Base-by-base conservation (phyloP, 2,329 filamentous ascomycete species). In the Claviceps paspali region DNA sequence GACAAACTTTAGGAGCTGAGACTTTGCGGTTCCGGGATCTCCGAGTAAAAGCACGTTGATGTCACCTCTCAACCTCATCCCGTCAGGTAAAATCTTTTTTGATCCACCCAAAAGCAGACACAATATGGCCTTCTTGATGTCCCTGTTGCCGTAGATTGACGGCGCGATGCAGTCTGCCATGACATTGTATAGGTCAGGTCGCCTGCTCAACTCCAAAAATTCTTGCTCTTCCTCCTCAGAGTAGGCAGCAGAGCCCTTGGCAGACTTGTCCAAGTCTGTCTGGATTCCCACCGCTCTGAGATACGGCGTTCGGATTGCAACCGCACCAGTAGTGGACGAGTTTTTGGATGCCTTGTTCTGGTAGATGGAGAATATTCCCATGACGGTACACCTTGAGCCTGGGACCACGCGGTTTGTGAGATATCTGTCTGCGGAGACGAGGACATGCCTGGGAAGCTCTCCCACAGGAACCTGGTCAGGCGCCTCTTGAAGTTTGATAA, bases 321-420 rank as follows among this genome's bases (percentile, higher is more conserved):
- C 87, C 2, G 91, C 91, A 2, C 80, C 80, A 36, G 77, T 79
- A 2, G 71, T 75, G 14, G 70, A 73, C 4, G 74, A 76, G 48
- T 79, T 82, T 58, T 87, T 92, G 29, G 75, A 80, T 29, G 79
- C 82, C 59, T 96, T 96, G 49, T 80, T 82, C 57, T 95, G 85
- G 59, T 95, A 98, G 52, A 96, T 96, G 22, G 88, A 95, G 64
- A 95, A 98, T 24, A 98, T 85, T 15, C 91, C 91, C 74, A 91
- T 96, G 14, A 98, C 72, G 3, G 86, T 93, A 57, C 91, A 98
- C 55, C 88, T 73, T 35, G 88, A 92, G 22, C 91, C 91, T 5
- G 91, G 91, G 3, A 98, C 87, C 3, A 98, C 91, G 36, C 86
- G 76, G 55, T 98, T 98, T 9, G 88, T 91, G 33, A 98, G 67